Conservation (phyloP, 495 filamentous ascomycete genomes). For the Penicillium lividum region DNA sequence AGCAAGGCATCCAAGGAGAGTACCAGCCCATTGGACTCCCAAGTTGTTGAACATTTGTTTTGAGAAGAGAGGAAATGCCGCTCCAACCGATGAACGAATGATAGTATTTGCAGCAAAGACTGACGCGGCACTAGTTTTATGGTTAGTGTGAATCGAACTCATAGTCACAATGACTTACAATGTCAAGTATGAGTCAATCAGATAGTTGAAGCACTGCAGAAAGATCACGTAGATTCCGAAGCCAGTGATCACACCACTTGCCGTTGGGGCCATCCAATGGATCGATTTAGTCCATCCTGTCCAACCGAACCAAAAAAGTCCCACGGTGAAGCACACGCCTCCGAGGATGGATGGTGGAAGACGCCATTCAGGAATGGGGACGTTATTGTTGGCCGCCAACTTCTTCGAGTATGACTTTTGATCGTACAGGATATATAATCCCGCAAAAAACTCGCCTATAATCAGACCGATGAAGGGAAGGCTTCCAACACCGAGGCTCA, state of each 20-base stretch:
- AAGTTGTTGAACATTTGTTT: slow-evolving; percentile 77
- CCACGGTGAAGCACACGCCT: slow-evolving; percentile 48
- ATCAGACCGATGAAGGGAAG: slow-evolving; percentile 44
- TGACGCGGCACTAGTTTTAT: slow-evolving; percentile 65
- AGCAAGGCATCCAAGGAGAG: slow-evolving; percentile 73
- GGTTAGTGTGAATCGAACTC: slow-evolving; percentile 3
- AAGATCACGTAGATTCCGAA: slow-evolving; percentile 42
- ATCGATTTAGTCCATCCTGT: slow-evolving; percentile 37
- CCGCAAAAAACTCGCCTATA: slow-evolving; percentile 39
- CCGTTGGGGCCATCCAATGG: slow-evolving; percentile 42
- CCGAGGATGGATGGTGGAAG: slow-evolving; percentile 51
- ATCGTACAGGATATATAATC: slow-evolving; percentile 26
- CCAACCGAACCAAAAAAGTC: slow-evolving; percentile 55
- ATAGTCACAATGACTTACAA: slow-evolving; percentile 54
- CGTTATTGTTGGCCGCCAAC: slow-evolving; percentile 33
- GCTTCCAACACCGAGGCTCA: slow-evolving; percentile 40
- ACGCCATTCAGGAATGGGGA: slow-evolving; percentile 40
- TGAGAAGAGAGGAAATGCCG: slow-evolving; percentile 80
- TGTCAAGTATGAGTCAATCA: slow-evolving; percentile 55
- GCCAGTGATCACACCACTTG: slow-evolving; percentile 34
- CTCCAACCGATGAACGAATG: slow-evolving; percentile 73
- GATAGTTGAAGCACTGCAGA: slow-evolving; percentile 42
- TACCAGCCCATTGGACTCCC: slow-evolving; percentile 76
- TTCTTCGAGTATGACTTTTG: slow-evolving; percentile 34
- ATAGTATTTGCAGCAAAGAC: slow-evolving; percentile 90